phyloP scores from a whole-genome alignment of 1,139 yeast species.

The Suhomyces taliae region DNA sequence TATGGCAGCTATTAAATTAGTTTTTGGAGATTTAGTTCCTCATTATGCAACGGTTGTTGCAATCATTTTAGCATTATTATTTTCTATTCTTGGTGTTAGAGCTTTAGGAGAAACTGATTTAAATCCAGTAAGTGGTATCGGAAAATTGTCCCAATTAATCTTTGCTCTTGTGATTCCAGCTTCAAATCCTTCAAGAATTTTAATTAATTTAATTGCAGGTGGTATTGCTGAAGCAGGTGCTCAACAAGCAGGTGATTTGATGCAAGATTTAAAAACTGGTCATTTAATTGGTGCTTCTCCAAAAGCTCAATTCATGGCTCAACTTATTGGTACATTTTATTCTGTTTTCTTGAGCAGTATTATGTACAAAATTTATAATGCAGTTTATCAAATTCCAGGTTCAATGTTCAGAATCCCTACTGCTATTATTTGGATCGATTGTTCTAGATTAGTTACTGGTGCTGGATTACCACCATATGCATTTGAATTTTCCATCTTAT shows the following conservation, averaged over 20 bases:
- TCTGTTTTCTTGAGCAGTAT: conserved; percentile 76
- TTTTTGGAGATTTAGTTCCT: conserved; percentile 75
- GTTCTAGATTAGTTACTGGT: conserved; percentile 91
- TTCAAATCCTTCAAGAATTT: conserved; percentile 73
- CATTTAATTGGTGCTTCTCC: conserved; percentile 92
- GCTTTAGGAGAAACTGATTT: conserved; percentile 96
- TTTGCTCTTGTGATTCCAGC: conserved; percentile 83
- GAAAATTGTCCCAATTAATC: conserved; percentile 85
- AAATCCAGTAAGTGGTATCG: conserved; percentile 96
- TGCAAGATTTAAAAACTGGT: conserved; percentile 97
- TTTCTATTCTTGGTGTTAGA: conserved; percentile 84
- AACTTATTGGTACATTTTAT: conserved; percentile 81
- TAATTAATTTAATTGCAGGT: conserved; percentile 88
- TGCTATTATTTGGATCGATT: conserved; percentile 94
- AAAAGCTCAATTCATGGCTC: conserved; percentile 86
- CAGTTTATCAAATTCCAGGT: conserved; percentile 83
- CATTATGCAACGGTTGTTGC: conserved; percentile 68
- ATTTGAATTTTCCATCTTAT: conserved; percentile 57
- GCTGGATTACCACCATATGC: conserved; percentile 85
- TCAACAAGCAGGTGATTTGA: conserved; percentile 96
- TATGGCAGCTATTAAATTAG: conserved; percentile 56
- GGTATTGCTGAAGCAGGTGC: conserved; percentile 99
- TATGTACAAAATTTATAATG: conserved; percentile 79
- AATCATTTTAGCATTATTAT: conserved; percentile 67
- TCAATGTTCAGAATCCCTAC: conserved; percentile 84